A percentile compares a stretch with the other conserved stretches of the same genome.
Conservation (phyloP, 768 basidiomycete genomes). For the Sporobolomyces pararoseus region DNA sequence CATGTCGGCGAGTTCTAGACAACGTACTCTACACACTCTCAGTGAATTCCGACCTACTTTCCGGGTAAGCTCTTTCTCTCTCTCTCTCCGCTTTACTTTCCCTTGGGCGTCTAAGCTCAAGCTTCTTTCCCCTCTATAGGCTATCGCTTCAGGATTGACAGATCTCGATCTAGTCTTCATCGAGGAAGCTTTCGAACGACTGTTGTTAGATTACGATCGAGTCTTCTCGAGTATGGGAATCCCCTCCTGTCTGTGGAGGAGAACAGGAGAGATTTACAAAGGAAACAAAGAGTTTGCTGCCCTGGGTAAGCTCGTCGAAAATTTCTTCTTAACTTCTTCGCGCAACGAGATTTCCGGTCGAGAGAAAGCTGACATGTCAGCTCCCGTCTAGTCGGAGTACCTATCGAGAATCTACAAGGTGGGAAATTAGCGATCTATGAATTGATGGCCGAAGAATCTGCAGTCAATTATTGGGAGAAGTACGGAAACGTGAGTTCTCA, state of each 20-base stretch:
- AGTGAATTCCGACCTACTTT: constrained; percentile 52
- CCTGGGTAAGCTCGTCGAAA: constrained; percentile 50
- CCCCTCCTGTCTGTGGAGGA: constrained; percentile 90
- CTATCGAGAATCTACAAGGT: constrained; percentile 83
- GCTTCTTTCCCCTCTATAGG: constrained; percentile 8
- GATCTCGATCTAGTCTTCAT: constrained; percentile 94
- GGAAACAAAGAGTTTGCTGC: constrained; percentile 94
- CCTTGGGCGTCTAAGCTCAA: too few relatives aligned
- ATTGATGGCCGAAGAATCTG: constrained; percentile 94
- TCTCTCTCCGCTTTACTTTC: not conserved
- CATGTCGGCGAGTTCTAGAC: constrained; percentile 83
- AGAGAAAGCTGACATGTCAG: too few relatives aligned
- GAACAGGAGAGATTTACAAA: constrained; percentile 98
- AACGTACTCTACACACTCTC: constrained; percentile 83
- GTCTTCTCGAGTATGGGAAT: constrained; percentile 91
- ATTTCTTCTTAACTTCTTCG: not conserved
- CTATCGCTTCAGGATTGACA: constrained; percentile 72
- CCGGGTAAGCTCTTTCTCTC: constrained; percentile 44
- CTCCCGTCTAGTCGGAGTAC: constrained; percentile 66
- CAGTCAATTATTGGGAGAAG: constrained; percentile 99
- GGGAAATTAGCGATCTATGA: constrained; percentile 95
- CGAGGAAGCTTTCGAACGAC: constrained; percentile 93
- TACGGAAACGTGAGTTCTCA: constrained; percentile 59
- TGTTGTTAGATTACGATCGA: constrained; percentile 90
- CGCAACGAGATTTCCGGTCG: too few relatives aligned